These are phyloP conservation scores for Cyberlindnera euphorbiiphila DNA, from an alignment of 805 yeast genomes.

Conservation along the genomic window DNA sequence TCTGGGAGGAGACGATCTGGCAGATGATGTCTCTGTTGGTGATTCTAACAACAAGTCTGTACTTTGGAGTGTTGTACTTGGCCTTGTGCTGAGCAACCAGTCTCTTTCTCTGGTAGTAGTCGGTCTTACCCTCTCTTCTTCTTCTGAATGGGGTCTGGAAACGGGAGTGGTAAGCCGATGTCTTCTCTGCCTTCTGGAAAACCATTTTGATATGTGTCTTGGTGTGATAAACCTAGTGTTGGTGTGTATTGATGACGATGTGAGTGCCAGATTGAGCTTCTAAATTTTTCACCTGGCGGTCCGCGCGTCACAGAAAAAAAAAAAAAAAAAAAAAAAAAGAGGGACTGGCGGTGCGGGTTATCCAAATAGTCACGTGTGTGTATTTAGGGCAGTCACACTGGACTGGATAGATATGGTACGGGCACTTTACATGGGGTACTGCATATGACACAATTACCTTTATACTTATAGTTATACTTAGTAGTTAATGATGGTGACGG, in stretches of 20 bases:
- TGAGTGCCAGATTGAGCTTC: too few species aligned
- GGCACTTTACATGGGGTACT: too few species aligned
- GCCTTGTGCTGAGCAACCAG: slow-evolving; percentile 99
- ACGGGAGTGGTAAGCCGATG: slow-evolving; percentile 96
- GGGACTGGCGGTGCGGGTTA: too few species aligned
- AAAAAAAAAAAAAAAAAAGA: too few species aligned
- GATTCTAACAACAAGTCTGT: slow-evolving; percentile 99
- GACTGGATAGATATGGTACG: too few species aligned
- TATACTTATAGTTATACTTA: too few species aligned
- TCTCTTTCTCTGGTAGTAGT: slow-evolving; percentile 99
- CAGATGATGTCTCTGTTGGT: slow-evolving; percentile 99
- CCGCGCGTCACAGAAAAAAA: slow-evolving; percentile 2
- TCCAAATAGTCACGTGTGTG: too few species aligned
- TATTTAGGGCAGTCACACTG: too few species aligned
- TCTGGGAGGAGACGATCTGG: slow-evolving; percentile 94
- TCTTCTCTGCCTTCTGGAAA: slow-evolving; percentile 66
- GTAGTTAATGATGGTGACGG: too few species aligned
- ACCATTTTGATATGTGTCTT: slow-evolving; percentile 49
- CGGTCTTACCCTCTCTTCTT: slow-evolving; percentile 99
- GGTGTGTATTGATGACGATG: neutral
- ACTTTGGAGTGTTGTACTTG: slow-evolving; percentile 98
- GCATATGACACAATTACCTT: too few species aligned
- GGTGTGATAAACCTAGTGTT: neutral
- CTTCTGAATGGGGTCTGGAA: slow-evolving; percentile 99
- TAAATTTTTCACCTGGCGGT: slow-evolving; percentile 11